Conservation (phyloP, 2,329 filamentous ascomycete genomes). For the Dichotomopilus funicola region DNA sequence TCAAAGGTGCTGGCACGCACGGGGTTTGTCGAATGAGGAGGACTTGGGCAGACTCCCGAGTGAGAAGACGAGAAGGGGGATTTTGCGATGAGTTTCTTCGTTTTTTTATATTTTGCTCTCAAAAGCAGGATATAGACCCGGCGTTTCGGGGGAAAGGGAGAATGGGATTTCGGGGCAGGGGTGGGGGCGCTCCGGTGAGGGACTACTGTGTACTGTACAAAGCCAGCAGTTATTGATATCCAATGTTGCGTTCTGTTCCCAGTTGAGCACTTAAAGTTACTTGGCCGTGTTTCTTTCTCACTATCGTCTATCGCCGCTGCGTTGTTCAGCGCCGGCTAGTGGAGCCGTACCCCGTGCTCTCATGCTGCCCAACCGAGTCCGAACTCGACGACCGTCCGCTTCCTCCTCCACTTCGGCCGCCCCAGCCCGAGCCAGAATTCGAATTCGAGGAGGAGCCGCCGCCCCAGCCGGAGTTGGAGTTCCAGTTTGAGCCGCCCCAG, state of each 20-base stretch:
- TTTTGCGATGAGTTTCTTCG: constrained; percentile 1
- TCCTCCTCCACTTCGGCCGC: constrained; percentile 4
- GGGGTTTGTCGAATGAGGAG: not conserved
- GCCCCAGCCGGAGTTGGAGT: too few relatives aligned
- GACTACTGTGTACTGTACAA: constrained; percentile 4
- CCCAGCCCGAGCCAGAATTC: constrained; percentile 26
- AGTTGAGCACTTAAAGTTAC: not conserved
- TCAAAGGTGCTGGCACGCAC: not conserved
- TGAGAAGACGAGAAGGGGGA: not conserved
- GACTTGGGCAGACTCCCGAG: not conserved
- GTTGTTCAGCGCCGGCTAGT: constrained; percentile 49
- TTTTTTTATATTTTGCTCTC: constrained; percentile 1
- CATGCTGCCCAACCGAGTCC: constrained; percentile 43
- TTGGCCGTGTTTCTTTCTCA: constrained; percentile 1
- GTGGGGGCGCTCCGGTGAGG: not conserved
- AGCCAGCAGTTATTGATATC: constrained; percentile 9
- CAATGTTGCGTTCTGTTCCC: not conserved
- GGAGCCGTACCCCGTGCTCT: constrained; percentile 68
- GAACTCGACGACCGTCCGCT: constrained; percentile 28
- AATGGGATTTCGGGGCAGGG: not conserved
- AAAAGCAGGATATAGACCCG: constrained; percentile 15
- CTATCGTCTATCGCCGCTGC: not conserved
- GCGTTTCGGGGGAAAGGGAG: constrained; percentile 2
- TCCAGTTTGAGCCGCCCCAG: too few relatives aligned
- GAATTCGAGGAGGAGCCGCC: constrained; percentile 13